Conservation (phyloP, 2,329 filamentous ascomycete genomes). For the Cytospora leucostoma region DNA sequence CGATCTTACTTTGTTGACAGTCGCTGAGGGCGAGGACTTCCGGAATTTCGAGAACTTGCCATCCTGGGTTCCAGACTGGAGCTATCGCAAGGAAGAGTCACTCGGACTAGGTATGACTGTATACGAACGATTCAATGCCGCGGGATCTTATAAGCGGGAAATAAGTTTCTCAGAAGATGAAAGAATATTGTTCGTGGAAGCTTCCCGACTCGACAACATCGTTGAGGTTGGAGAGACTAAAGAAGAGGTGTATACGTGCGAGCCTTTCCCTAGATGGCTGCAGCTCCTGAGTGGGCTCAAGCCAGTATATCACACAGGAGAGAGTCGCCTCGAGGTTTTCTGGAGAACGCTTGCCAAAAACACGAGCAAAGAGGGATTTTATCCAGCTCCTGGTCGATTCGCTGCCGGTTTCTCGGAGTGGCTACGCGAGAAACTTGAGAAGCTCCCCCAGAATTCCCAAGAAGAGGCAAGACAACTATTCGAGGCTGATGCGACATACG, state of each 20-base stretch:
- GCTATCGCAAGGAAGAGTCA: not conserved
- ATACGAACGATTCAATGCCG: slow-evolving; percentile 1
- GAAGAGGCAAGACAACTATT: not conserved
- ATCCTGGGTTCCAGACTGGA: slow-evolving; percentile 12
- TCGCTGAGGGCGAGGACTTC: slow-evolving; percentile 4
- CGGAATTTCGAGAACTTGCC: not conserved
- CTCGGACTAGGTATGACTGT: slow-evolving; percentile 9
- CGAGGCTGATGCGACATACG: no score
- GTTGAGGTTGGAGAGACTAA: slow-evolving; percentile 4
- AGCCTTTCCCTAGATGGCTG: not conserved
- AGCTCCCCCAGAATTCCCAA: not conserved
- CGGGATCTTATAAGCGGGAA: not conserved
- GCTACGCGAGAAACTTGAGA: not conserved
- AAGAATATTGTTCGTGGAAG: not conserved
- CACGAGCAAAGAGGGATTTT: not conserved
- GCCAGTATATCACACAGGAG: not conserved
- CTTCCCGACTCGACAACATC: slow-evolving; percentile 1
- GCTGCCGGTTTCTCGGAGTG: not conserved
- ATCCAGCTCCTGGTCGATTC: not conserved
- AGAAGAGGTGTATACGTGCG: not conserved
- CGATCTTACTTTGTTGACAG: slow-evolving; percentile 3
- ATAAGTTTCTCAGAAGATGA: slow-evolving; percentile 1
- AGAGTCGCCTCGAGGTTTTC: not conserved
- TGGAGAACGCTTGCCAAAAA: slow-evolving; percentile 10
- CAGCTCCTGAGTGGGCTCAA: not conserved